A percentile compares a stretch with the other conserved stretches of the same genome.
Conservation (phyloP, 768 basidiomycete genomes). For the Dacryopinax primogenitus region DNA sequence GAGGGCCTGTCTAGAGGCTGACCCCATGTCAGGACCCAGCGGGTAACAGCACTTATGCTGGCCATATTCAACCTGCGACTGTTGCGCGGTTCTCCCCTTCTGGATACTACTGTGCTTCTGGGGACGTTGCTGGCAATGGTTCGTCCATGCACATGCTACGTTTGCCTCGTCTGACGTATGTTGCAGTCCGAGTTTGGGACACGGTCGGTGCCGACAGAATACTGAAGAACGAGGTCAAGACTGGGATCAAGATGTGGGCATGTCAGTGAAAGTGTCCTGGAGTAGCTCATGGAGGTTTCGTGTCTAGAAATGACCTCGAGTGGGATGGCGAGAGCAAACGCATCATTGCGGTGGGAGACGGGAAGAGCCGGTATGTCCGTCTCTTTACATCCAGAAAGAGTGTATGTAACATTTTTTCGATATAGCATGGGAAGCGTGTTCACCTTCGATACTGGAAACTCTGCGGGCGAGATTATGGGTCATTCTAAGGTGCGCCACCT, state of each 20-base stretch:
- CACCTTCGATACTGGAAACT: slow-evolving; percentile 69
- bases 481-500: slow-evolving; percentile 58
- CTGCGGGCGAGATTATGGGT: slow-evolving; percentile 76
- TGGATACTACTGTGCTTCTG: slow-evolving; percentile 91
- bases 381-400: neutral
- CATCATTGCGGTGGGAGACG: slow-evolving; percentile 89
- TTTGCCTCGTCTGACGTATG: slow-evolving; percentile 1
- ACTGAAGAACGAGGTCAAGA: slow-evolving; percentile 69
- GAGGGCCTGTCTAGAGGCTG: slow-evolving; percentile 8
- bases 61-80: slow-evolving; percentile 72
- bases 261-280: neutral
- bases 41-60: slow-evolving; percentile 52
- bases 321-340: slow-evolving; percentile 97
- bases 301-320: slow-evolving; percentile 70
- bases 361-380: slow-evolving; percentile 58
- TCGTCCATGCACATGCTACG: slow-evolving; percentile 16
- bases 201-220: slow-evolving; percentile 70
- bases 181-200: slow-evolving; percentile 85
- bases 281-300: neutral
- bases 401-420: slow-evolving; percentile 19
- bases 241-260: slow-evolving; percentile 56
- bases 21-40: slow-evolving; percentile 44
- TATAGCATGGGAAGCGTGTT: slow-evolving; percentile 69
- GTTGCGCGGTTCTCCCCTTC: slow-evolving; percentile 87
- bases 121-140: slow-evolving; percentile 72